phyloP scores from a whole-genome alignment of 306 rosid genomes.

The Albizia julibrissin region DNA sequence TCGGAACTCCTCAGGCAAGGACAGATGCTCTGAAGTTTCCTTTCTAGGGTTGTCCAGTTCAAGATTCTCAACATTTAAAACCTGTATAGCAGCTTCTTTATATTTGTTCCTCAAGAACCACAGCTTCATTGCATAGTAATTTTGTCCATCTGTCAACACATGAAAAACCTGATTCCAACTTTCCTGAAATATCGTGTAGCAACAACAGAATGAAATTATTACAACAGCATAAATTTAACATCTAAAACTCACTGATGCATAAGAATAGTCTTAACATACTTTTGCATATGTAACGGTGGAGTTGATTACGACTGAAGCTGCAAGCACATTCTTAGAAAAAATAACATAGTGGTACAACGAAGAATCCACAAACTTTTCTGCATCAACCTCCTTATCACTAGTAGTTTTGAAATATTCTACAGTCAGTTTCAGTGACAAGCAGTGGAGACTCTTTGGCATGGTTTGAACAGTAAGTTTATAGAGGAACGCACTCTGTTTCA shows the following conservation, averaged over 20 bases:
- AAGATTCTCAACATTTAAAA: slow-evolving; percentile 75
- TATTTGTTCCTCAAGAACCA: slow-evolving; percentile 84
- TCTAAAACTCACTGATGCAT: slow-evolving; percentile 12
- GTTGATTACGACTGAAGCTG: slow-evolving; percentile 88
- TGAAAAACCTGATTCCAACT: slow-evolving; percentile 83
- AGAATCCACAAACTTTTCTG: slow-evolving; percentile 68
- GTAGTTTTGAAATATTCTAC: slow-evolving; percentile 83
- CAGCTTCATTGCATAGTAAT: slow-evolving; percentile 85
- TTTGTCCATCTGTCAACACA: slow-evolving; percentile 85
- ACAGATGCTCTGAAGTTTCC: slow-evolving; percentile 37
- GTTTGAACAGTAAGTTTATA: slow-evolving; percentile 95
- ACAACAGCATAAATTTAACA: slow-evolving; percentile 20
- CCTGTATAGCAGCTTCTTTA: slow-evolving; percentile 70
- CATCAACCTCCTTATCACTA: slow-evolving; percentile 47
- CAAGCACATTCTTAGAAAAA: slow-evolving; percentile 86
- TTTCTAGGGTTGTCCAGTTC: slow-evolving; percentile 43
- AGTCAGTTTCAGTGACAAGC: slow-evolving; percentile 90
- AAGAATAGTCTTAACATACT: slow-evolving; percentile 53
- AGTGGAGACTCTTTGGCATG: slow-evolving; percentile 93
- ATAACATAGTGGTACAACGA: slow-evolving; percentile 73
- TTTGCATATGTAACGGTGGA: slow-evolving; percentile 75
- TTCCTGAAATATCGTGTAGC: slow-evolving; percentile 62
- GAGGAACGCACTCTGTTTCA: slow-evolving; percentile 95
- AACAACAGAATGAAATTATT: slow-evolving; percentile 38
- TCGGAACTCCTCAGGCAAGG: slow-evolving; percentile 82